Percentiles rank a stretch among this genome's conserved stretches.
phyloP scores from a whole-genome alignment of 106 monocot species.

The Allium sativum region DNA sequence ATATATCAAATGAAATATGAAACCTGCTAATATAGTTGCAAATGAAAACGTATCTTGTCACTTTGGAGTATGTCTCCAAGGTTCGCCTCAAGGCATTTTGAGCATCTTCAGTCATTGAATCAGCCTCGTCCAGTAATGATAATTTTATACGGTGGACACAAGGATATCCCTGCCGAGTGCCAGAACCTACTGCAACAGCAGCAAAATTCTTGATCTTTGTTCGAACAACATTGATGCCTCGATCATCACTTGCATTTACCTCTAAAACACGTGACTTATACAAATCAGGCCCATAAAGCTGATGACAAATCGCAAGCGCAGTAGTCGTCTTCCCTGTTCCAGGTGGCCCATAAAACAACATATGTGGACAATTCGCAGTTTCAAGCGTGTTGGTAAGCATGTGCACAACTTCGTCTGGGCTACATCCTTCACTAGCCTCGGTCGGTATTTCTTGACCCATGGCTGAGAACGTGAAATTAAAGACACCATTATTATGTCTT shows the following conservation, averaged over 20 bases:
- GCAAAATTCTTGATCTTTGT: constrained; percentile 99
- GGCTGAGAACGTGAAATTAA: constrained; percentile 61
- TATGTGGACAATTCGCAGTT: constrained; percentile 81
- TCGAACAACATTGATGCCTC: constrained; percentile 92
- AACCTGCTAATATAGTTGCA: constrained; percentile 99
- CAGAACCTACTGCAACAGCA: constrained; percentile 89
- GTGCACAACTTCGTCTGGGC: constrained; percentile 94
- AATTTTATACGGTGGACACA: constrained; percentile 92
- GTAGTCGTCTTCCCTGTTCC: constrained; percentile 99
- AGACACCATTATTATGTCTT: constrained; percentile 38
- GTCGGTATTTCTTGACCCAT: constrained; percentile 99
- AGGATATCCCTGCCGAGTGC: constrained; percentile 52
- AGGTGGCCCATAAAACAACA: constrained; percentile 98
- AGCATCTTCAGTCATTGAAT: constrained; percentile 99
- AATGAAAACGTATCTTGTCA: constrained; percentile 93
- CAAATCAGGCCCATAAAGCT: constrained; percentile 86
- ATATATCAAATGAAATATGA: too few relatives aligned
- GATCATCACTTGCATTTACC: constrained; percentile 99
- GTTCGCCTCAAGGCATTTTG: constrained; percentile 98
- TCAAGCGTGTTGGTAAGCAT: constrained; percentile 96
- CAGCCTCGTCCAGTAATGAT: constrained; percentile 96
- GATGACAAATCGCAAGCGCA: constrained; percentile 84
- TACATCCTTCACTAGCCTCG: constrained; percentile 94
- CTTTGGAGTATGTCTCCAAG: constrained; percentile 96
- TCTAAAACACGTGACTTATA: constrained; percentile 89